These are phyloP conservation scores for Madurella mycetomatis DNA, from an alignment of 2,329 filamentous ascomycete genomes.

Conservation along the genomic window DNA sequence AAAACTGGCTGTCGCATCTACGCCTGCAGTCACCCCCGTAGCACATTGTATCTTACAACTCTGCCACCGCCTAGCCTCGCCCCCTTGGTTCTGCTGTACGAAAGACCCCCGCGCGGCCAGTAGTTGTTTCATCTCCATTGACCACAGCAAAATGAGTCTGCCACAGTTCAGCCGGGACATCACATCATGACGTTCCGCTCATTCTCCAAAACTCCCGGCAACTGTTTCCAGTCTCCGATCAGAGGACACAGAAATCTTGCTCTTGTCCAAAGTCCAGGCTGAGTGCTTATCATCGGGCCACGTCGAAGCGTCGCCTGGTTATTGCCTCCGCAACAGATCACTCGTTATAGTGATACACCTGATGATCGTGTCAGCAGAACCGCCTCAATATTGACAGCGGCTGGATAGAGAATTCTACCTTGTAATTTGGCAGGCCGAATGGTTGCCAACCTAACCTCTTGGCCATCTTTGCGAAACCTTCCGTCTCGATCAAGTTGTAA, in stretches of 20 bases:
- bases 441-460: conserved; percentile 79
- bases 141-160: not conserved
- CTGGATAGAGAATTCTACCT: conserved; percentile 52
- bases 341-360: conserved; percentile 91
- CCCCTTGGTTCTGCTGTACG: not conserved
- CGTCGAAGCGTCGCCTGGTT: not conserved
- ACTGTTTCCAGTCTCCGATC: not conserved
- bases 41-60: conserved; percentile 18
- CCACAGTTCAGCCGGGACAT: not conserved
- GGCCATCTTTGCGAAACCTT: conserved; percentile 98
- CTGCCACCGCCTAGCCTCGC: not conserved
- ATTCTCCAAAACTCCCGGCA: not conserved
- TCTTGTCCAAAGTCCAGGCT: not conserved
- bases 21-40: conserved; percentile 5
- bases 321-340: conserved; percentile 37
- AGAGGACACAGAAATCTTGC: not conserved
- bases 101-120: not conserved
- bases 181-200: not conserved
- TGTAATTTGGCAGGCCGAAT: conserved; percentile 92
- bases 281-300: not conserved
- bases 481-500: conserved; percentile 95
- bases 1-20: conserved; percentile 3
- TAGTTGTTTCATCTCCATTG: not conserved
- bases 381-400: not conserved
- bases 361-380: conserved; percentile 16